Evolutionary conservation across 78 protist genomes (phyloP).

Genomic region (Bodo saltans): DNA sequence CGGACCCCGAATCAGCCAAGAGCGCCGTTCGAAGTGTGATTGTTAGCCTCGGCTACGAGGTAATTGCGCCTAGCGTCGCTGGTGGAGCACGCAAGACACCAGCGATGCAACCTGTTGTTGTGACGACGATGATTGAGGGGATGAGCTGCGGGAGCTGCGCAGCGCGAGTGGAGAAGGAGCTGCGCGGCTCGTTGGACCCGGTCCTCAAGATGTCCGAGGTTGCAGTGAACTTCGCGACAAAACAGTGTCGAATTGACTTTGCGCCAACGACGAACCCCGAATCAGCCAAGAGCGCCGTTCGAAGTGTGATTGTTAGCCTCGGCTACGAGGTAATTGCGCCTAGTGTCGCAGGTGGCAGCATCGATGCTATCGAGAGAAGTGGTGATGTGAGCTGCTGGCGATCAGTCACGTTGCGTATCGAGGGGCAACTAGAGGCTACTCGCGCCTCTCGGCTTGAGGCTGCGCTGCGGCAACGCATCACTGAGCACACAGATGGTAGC

Average conservation of each 20-base stretch:
- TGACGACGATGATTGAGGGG: conserved; percentile 2
- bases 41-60: conserved; percentile 16
- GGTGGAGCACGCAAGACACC: too few species aligned
- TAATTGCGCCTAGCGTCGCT: too few species aligned
- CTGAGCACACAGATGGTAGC: too few species aligned
- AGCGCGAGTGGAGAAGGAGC: background rate
- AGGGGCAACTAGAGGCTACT: too few species aligned
- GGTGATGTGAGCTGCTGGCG: too few species aligned
- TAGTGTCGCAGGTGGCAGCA: too few species aligned
- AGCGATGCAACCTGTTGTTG: too few species aligned
- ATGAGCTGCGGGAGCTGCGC: conserved; percentile 19
- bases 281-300: background rate
- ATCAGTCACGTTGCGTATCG: too few species aligned
- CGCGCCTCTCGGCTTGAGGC: too few species aligned
- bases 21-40: background rate
- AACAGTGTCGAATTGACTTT: conserved; percentile 1
- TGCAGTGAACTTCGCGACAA: conserved; percentile 10
- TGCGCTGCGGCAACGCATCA: too few species aligned
- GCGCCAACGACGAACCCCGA: background rate
- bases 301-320: conserved; percentile 20
- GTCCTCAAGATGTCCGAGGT: background rate
- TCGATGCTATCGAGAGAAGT: too few species aligned
- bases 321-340: background rate
- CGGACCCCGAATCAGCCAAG: background rate
- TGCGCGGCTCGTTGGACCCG: background rate